A percentile compares a stretch with the other conserved stretches of the same genome.
Conservation (phyloP, 148 eudicot species). For the Cornus controversa region DNA sequence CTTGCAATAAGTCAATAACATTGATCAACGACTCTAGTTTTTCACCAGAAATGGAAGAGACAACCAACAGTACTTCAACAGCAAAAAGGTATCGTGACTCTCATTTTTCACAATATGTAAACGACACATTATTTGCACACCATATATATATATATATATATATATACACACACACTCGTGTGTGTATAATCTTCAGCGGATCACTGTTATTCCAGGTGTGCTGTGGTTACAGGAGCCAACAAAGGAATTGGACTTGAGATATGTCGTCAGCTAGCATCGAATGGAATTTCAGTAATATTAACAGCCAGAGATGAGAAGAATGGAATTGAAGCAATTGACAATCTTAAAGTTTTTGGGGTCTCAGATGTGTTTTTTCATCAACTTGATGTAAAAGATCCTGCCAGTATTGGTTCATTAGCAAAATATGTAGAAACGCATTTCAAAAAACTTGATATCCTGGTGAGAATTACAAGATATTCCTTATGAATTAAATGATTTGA, state of each 20-base stretch:
- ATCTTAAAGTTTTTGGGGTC: slow-evolving; percentile 12
- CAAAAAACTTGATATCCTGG: slow-evolving; percentile 28
- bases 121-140: too few relatives aligned
- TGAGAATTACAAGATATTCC: background rate
- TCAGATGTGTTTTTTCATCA: slow-evolving; percentile 21
- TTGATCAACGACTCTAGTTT: too few relatives aligned
- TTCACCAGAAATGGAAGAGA: too few relatives aligned
- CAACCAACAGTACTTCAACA: too few relatives aligned
- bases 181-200: too few relatives aligned
- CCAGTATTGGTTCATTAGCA: slow-evolving; percentile 15
- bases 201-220: slow-evolving; percentile 6
- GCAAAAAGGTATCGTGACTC: too few relatives aligned
- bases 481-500: too few relatives aligned
- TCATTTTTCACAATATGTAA: too few relatives aligned
- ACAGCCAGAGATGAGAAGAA: slow-evolving; percentile 27
- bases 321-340: slow-evolving; percentile 20
- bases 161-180: too few relatives aligned
- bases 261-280: slow-evolving; percentile 16
- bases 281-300: slow-evolving; percentile 15
- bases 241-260: slow-evolving; percentile 28
- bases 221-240: slow-evolving; percentile 28
- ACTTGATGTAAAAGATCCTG: slow-evolving; percentile 20
- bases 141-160: too few relatives aligned
- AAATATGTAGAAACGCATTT: slow-evolving; percentile 14
- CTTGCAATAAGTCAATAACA: too few relatives aligned